Evolutionary conservation across 306 rosid species (phyloP), one percentile per base, ranked within the genome.

Genomic region (Begonia fuchsioides): DNA sequence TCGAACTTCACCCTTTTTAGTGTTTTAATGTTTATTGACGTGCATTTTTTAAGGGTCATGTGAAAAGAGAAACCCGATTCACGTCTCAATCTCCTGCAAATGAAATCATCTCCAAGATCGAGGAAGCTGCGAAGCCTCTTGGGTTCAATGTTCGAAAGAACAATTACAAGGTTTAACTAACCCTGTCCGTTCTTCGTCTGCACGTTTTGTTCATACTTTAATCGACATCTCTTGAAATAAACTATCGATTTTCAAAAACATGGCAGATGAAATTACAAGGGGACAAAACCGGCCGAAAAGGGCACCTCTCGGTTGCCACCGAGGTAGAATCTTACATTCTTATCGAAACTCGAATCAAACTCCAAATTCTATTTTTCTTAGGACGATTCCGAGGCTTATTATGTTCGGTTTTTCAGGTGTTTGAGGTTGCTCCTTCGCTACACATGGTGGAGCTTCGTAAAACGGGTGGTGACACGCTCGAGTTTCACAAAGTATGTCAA

Each of bases 381-480:
- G 35, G 35, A 5, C 35, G 35, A 26, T 26, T 3, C 0, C 8
- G 35, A 26, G 35, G 35, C 35, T 26, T 26, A n/a, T n/a, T 5
- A 26, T 26, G 35, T 63, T 40, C 55, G 44, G 46, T 57, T n/a
- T n/a, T 63, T 57, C 66, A 75, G 81, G 76, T 77, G 18, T 73
- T 77, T 13, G 85, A 77, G 72, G 80, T 77, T 54, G 85, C 85
- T 18, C 85, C 85, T 32, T 77, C 77, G 9, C 19, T 73, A 62
- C 80, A 77, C 66, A 58, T 77, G 77, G 85, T 77, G 17, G 98
- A 85, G 79, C 74, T 92, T 50, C 69, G 87, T 47, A 92, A 92
- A 68, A 85, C 96, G 0, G 86, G 96, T 0, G 98, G 98, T 9
- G 98, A 92, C 72, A 92, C 98, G 8, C 74, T 92, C 4, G 98